Percentiles rank a stretch among this genome's conserved stretches.
Evolutionary conservation across 1,139 yeast genomes (phyloP).

Genomic region (Kodamaea sp.): DNA sequence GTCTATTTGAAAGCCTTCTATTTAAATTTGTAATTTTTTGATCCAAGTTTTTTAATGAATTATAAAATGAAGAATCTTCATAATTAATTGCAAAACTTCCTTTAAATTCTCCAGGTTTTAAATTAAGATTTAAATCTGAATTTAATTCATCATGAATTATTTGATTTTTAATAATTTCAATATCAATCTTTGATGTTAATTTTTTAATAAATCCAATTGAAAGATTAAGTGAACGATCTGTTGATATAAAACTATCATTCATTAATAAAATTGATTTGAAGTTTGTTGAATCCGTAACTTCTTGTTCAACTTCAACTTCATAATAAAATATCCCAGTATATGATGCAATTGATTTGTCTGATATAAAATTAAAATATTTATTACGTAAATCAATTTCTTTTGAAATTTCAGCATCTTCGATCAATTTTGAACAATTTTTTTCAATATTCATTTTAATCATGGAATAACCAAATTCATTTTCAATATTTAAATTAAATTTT

Average conservation of each 20-base stretch:
- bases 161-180: slow-evolving; percentile 30
- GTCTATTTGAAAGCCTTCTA: slow-evolving; percentile 35
- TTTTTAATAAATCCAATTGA: slow-evolving; percentile 36
- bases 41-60: slow-evolving; percentile 34
- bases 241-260: slow-evolving; percentile 34
- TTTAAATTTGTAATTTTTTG: slow-evolving; percentile 37
- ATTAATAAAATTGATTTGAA: slow-evolving; percentile 32
- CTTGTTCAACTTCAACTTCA: slow-evolving; percentile 36
- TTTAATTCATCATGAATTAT: slow-evolving; percentile 15
- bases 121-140: slow-evolving; percentile 20
- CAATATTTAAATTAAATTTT: slow-evolving; percentile 22
- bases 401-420: slow-evolving; percentile 4
- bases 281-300: slow-evolving; percentile 28
- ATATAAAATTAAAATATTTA: slow-evolving; percentile 32
- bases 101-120: slow-evolving; percentile 37
- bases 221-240: slow-evolving; percentile 31
- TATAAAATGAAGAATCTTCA: slow-evolving; percentile 40
- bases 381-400: slow-evolving; percentile 8
- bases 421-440: neutral
- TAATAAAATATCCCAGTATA: slow-evolving; percentile 36
- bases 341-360: slow-evolving; percentile 31
- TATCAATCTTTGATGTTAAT: slow-evolving; percentile 18
- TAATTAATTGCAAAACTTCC: slow-evolving; percentile 45
- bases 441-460: slow-evolving; percentile 22
- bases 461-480: slow-evolving; percentile 29